Evolutionary conservation across 257 asterid species (phyloP), one percentile per base, ranked within the genome.

Genomic region (Rehmannia glutinosa): DNA sequence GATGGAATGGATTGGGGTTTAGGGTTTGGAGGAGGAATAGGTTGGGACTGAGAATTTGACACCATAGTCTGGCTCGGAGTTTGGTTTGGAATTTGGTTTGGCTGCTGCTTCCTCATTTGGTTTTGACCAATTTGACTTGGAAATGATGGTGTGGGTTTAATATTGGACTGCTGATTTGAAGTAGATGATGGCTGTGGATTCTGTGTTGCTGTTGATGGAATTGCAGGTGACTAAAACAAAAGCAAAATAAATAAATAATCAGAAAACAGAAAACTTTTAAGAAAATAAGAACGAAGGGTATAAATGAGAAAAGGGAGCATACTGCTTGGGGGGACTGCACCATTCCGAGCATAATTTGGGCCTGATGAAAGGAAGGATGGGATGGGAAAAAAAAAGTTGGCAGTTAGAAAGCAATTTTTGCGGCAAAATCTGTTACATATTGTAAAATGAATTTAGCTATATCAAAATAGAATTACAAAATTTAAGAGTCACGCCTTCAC

Each of bases 291-390:
- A 67, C 61, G 12, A 68, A 49, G 33, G 17, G 50, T 8, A 60
- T 32, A 42, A 60, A 47, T 23, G 52, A 39, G 73, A 6, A 57
- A 64, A 60, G 39, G n/a, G 63, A 52, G 76, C 86, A 68, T 88
- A 94, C 99, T 58, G 85, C 69, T 72, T 87, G 94, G 0, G 95
- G 79, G 52, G 97, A 73, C 73, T 84, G 90, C 83, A 94, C 95
- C 99, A 94, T 94, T 62, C 97, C 97, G 19, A 94, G 96, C 97
- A 91, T 88, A 60, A 94, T 87, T 75, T 94, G 99, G 24, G 96
- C 99, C 99, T 94, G 43, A 33, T 52, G 74, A 51, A 66, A 50
- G 19, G 64, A 49, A 71, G 21, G 60, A 62, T 33, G 35, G 11
- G 68, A 19, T 6, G 8, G n/a, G n/a, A n/a, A 30, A 35, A 50